Base-by-base conservation (phyloP, 805 yeast genomes). In the Candida wancherniae region DNA sequence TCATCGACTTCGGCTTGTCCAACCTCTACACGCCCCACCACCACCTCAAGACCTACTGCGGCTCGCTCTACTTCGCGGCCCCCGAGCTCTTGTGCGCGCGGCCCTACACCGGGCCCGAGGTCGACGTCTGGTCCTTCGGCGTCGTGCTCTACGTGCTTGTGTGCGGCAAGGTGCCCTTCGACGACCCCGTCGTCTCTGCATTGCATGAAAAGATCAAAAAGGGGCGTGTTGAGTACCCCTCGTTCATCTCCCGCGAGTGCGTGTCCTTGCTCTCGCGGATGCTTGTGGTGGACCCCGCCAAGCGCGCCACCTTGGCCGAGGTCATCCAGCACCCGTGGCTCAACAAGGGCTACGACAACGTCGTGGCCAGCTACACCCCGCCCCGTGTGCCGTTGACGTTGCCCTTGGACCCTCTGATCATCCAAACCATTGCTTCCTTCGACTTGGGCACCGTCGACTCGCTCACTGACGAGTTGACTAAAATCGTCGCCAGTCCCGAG, bases 41-140 rank as follows among this genome's bases (percentile, higher is more conserved):
- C 24, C 63, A 86, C 33, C 74, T 92, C 51, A 85, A 84, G 51
- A 92, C 99, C 1, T 92, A 85, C 53, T 92, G 99, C 68, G 99
- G 99, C 3, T 87, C 97, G 1, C 67, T 92, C 30, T 92, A 92
- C 56, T 92, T 92, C 72, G 99, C 98, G 1, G 98, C 99, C 0
- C 99, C 99, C 0, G 99, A 92, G 57, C 69, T 92, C 45, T 67
- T 92, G 32, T 83, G 84, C 37, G 98, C 97, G 1, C 78, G 77
- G 44, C 97, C 96, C 1, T 92, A 92, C 50, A 68, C 74, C 21
- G 99, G 98, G 0, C 98, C 98, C 1, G 98, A 92, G 56, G 96
- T 92, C 28, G 98, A 92, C 57, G 80, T 92, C 12, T 92, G 98
- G 98, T 85, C 96, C 2, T 90, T 88, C 67, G 98, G 98, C 42